phyloP scores from a whole-genome alignment of 306 rosid species.

The Echinosophora koreensis region DNA sequence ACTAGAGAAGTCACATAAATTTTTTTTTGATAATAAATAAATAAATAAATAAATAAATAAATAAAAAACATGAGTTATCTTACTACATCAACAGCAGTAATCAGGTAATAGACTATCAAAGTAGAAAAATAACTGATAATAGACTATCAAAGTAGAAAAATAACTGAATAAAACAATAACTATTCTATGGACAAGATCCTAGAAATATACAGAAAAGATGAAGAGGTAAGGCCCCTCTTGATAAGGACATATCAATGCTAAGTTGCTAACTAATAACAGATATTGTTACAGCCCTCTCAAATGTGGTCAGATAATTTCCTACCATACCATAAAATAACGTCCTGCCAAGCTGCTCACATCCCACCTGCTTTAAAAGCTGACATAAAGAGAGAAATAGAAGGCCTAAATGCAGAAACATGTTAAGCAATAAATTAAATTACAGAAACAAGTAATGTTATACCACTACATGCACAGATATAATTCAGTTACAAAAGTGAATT shows the following conservation, averaged over 20 bases:
- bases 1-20: too few relatives aligned
- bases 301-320: constrained; percentile 79
- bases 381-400: constrained; percentile 77
- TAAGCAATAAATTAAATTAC: constrained; percentile 61
- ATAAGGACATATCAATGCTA: constrained; percentile 45
- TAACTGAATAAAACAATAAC: too few relatives aligned
- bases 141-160: too few relatives aligned
- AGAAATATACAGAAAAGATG: constrained; percentile 28
- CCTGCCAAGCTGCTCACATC: constrained; percentile 91
- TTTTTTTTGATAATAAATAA: too few relatives aligned
- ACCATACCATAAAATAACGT: constrained; percentile 88
- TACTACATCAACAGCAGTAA: constrained; percentile 23
- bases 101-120: background rate
- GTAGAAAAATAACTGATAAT: too few relatives aligned
- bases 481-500: constrained; percentile 30
- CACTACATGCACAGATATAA: constrained; percentile 29
- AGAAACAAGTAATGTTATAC: constrained; percentile 46
- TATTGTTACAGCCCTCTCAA: constrained; percentile 73
- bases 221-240: constrained; percentile 38
- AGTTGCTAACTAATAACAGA: constrained; percentile 50
- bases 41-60: too few relatives aligned
- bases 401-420: constrained; percentile 88
- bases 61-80: too few relatives aligned
- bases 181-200: constrained; percentile 14
- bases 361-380: constrained; percentile 91